phyloP scores from a whole-genome alignment of 495 filamentous ascomycete genomes.

The Penicillium egyptiacum region DNA sequence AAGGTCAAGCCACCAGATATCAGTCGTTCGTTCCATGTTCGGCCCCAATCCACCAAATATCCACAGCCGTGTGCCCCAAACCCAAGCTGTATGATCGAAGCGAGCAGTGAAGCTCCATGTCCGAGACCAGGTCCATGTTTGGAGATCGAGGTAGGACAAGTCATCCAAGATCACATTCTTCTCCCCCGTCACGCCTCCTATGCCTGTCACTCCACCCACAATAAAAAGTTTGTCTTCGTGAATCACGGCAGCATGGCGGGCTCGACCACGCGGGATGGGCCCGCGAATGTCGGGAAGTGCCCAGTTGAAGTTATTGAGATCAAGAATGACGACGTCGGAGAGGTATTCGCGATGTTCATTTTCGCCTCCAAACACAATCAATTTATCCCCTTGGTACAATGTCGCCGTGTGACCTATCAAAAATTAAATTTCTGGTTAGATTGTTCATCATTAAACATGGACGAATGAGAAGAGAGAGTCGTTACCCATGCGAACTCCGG shows the following conservation, averaged over 20 bases:
- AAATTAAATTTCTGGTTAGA: conserved; percentile 5
- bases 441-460: conserved; percentile 1
- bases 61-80: conserved; percentile 90
- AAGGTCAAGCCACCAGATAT: conserved; percentile 95
- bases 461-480: conserved; percentile 27
- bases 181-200: conserved; percentile 85
- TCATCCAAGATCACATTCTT: conserved; percentile 90
- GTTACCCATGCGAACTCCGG: conserved; percentile 93
- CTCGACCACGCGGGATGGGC: conserved; percentile 79
- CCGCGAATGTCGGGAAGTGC: conserved; percentile 85
- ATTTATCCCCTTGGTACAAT: conserved; percentile 88
- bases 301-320: conserved; percentile 91
- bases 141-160: conserved; percentile 92
- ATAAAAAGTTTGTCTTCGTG: conserved; percentile 97
- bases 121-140: conserved; percentile 96
- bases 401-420: conserved; percentile 86
- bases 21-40: conserved; percentile 92
- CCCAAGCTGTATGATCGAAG: conserved; percentile 91
- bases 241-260: conserved; percentile 88
- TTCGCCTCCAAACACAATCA: conserved; percentile 94
- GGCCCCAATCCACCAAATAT: conserved; percentile 94
- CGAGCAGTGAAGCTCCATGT: conserved; percentile 92
- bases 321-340: conserved; percentile 93
- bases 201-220: conserved; percentile 82
- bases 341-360: conserved; percentile 96